Evolutionary conservation across 2,329 filamentous ascomycete genomes (phyloP), one percentile per base, ranked within the genome.

Genomic region (Bipolaris sorokiniana): DNA sequence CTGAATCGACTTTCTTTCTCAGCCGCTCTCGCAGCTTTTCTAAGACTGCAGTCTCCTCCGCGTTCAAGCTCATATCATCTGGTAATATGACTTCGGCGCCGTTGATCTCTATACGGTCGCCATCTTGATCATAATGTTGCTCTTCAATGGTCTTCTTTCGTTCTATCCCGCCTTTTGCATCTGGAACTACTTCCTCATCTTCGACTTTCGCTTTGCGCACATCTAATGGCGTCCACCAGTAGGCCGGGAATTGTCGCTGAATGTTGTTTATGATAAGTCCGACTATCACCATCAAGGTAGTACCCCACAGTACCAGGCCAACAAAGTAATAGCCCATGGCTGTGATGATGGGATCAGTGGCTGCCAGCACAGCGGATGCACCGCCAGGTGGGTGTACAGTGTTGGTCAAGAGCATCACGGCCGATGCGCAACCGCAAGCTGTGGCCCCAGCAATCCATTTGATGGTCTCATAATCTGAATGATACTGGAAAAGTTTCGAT

Each of bases 341-440:
- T 13, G 74, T 77, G 23, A 81, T 73, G 2, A 69, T 63, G 2
- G 76, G 66, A 3, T 78, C 70, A 3, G 77, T 78, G 5, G 76
- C 76, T 1, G 80, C 80, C 22, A 83, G 66, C 1, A 82, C 74
- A 2, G 81, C 80, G 9, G 79, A 81, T 0, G 81, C 81, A 20
- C 81, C 81, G 16, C 80, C 81, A 7, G 81, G 81, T n/a, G 81
- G 81, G 62, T 82, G 80, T 1, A 81, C 75, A 1, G 79, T 82
- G 44, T 78, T 78, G 3, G 80, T 82, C 33, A 80, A 59, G 6
- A 78, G 72, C 81, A 82, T 83, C 13, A 78, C 74, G 22, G 77
- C 69, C 6, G 77, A 79, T 4, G 80, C 76, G 7, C 71, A 62
- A 0, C 75, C 79, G 59, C 79, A 81, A 9, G 75, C 75, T 15